A percentile compares a stretch with the other conserved stretches of the same genome.
phyloP scores from a whole-genome alignment of 2,329 filamentous ascomycete species.

The Clarireedia homoeocarpa region DNA sequence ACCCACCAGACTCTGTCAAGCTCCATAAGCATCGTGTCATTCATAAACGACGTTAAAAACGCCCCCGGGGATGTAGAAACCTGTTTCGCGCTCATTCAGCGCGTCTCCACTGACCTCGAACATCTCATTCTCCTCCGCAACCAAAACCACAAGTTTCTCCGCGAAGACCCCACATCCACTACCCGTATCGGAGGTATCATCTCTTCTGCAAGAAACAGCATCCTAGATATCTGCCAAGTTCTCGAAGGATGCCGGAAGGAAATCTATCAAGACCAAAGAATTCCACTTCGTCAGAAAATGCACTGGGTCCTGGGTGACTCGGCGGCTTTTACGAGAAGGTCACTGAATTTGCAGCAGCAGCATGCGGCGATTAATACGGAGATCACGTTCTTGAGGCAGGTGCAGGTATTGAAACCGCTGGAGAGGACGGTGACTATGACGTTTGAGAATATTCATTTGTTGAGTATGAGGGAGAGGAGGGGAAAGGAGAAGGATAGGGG shows the following conservation, averaged over 20 bases:
- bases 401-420: neutral
- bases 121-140: neutral
- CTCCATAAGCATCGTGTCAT: neutral
- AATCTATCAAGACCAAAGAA: neutral
- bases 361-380: slow-evolving; percentile 6
- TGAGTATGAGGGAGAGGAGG: neutral
- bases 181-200: neutral
- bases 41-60: slow-evolving; percentile 2
- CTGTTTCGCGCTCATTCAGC: neutral
- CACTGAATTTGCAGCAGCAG: slow-evolving; percentile 1
- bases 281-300: neutral
- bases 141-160: neutral
- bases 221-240: neutral
- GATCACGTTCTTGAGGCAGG: neutral
- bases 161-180: neutral
- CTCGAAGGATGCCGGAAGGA: neutral
- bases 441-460: slow-evolving; percentile 1
- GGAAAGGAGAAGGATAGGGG: neutral
- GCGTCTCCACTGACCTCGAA: neutral
- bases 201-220: neutral
- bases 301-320: slow-evolving; percentile 6
- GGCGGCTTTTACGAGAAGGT: slow-evolving; percentile 2
- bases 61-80: slow-evolving; percentile 2
- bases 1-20: neutral
- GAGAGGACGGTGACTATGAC: neutral